These are phyloP conservation scores for Candida sp. DNA, from an alignment of 1,139 yeast species.

Conservation along the genomic window DNA sequence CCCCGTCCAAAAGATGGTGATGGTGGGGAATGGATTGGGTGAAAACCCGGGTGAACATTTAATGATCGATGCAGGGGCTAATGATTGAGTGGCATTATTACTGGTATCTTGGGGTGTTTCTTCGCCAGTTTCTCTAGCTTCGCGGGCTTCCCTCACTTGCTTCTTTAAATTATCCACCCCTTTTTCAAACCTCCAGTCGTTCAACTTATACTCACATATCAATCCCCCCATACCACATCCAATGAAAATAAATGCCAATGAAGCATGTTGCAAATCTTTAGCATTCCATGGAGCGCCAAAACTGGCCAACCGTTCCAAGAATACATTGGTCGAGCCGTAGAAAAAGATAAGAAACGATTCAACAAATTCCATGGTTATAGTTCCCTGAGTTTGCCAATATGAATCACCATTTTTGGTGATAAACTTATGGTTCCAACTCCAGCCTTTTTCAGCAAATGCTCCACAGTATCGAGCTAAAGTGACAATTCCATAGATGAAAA, in stretches of 20 bases:
- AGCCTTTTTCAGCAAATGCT: constrained; percentile 67
- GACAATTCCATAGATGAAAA: constrained; percentile 69
- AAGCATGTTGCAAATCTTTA: constrained; percentile 91
- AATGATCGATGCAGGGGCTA: constrained; percentile 3
- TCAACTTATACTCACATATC: constrained; percentile 61
- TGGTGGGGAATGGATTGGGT: constrained; percentile 90
- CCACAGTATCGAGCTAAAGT: constrained; percentile 87
- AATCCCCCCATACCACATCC: constrained; percentile 95
- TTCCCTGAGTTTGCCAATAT: constrained; percentile 48
- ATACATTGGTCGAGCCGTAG: constrained; percentile 85
- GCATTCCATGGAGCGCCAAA: constrained; percentile 84
- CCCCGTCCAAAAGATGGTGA: constrained; percentile 96
- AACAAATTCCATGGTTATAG: constrained; percentile 78
- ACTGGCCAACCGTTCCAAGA: constrained; percentile 73
- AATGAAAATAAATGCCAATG: constrained; percentile 91
- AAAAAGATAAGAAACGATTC: constrained; percentile 78
- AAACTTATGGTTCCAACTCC: constrained; percentile 84
- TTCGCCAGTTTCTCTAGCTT: background rate
- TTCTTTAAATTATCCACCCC: constrained; percentile 23
- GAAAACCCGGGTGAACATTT: constrained; percentile 70
- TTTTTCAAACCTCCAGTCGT: constrained; percentile 43
- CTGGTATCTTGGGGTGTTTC: too few species aligned
- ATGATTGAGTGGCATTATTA: too few species aligned
- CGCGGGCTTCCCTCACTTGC: background rate
- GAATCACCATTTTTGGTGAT: constrained; percentile 13